Conservation (phyloP, 441 rosid genomes). For the Brassica hybrid region DNA sequence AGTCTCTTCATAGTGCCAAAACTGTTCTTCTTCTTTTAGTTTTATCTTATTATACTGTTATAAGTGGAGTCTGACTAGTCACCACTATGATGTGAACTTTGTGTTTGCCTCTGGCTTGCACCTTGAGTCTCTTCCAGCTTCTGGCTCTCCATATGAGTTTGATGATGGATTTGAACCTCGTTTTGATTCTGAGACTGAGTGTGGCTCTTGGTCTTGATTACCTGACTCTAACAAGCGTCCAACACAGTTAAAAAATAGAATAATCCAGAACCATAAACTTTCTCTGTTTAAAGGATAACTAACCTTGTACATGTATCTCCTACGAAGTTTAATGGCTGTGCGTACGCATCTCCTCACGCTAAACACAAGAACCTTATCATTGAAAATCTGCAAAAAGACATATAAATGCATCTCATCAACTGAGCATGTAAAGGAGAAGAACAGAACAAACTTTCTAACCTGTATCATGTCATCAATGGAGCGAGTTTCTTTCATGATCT, state of each 20-base stretch:
- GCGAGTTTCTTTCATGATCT: conserved; percentile 79
- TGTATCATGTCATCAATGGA: conserved; percentile 94
- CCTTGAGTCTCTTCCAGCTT: conserved; percentile 20
- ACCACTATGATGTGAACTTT: conserved; percentile 38
- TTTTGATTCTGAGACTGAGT: conserved; percentile 31
- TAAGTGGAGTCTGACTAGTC: conserved; percentile 50
- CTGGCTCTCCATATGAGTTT: conserved; percentile 40
- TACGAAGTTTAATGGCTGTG: conserved; percentile 82
- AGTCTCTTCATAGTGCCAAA: conserved; percentile 22
- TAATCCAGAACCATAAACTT: conserved; percentile 10
- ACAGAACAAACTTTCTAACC: conserved; percentile 46
- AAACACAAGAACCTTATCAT: conserved; percentile 80
- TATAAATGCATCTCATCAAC: conserved; percentile 26
- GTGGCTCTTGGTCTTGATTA: conserved; percentile 55
- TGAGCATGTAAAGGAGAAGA: neutral
- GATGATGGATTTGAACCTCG: conserved; percentile 39
- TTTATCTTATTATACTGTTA: conserved; percentile 10
- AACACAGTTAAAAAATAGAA: conserved; percentile 32
- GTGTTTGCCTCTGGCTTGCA: conserved; percentile 30
- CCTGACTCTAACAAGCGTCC: conserved; percentile 53
- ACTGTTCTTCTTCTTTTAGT: conserved; percentile 27
- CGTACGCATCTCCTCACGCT: conserved; percentile 73
- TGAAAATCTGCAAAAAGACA: conserved; percentile 67
- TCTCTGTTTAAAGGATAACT: conserved; percentile 31
- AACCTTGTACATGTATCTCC: conserved; percentile 87